Percentiles rank a stretch among this genome's conserved stretches.
These are phyloP conservation scores for Lizanozyma gosingica DNA, from an alignment of 1,139 yeast genomes.

Conservation along the genomic window DNA sequence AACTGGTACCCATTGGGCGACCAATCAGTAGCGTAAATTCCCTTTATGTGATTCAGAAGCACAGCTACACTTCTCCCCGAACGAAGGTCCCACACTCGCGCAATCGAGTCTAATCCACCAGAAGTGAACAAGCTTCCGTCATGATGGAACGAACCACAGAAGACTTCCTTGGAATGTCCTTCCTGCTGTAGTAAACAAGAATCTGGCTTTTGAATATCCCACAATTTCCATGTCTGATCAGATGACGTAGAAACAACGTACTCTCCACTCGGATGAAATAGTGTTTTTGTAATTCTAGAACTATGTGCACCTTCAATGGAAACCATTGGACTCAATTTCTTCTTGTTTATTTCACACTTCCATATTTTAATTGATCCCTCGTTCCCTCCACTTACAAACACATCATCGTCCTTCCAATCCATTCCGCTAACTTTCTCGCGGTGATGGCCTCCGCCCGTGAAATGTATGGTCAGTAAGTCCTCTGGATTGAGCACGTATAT, in stretches of 20 bases:
- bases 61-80: conserved; percentile 59
- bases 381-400: conserved; percentile 51
- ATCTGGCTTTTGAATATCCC: conserved; percentile 52
- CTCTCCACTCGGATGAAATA: conserved; percentile 56
- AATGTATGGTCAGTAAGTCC: conserved; percentile 22
- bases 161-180: conserved; percentile 77
- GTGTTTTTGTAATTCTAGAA: conserved; percentile 14
- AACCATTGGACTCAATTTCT: conserved; percentile 9
- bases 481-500: conserved; percentile 38
- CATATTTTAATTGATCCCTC: conserved; percentile 51
- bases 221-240: conserved; percentile 83
- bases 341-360: conserved; percentile 12
- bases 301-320: conserved; percentile 15
- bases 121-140: conserved; percentile 75
- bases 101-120: conserved; percentile 74
- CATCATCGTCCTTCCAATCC: conserved; percentile 43
- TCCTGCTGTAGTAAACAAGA: conserved; percentile 48
- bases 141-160: conserved; percentile 53
- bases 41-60: conserved; percentile 61
- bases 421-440: conserved; percentile 62
- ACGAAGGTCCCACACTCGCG: conserved; percentile 79
- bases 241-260: conserved; percentile 65
- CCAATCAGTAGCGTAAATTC: conserved; percentile 69
- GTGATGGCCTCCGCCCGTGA: conserved; percentile 27
- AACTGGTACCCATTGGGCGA: conserved; percentile 66